Conservation (phyloP, 129 eudicot genomes). For the Chrysanthemum makinoi region DNA sequence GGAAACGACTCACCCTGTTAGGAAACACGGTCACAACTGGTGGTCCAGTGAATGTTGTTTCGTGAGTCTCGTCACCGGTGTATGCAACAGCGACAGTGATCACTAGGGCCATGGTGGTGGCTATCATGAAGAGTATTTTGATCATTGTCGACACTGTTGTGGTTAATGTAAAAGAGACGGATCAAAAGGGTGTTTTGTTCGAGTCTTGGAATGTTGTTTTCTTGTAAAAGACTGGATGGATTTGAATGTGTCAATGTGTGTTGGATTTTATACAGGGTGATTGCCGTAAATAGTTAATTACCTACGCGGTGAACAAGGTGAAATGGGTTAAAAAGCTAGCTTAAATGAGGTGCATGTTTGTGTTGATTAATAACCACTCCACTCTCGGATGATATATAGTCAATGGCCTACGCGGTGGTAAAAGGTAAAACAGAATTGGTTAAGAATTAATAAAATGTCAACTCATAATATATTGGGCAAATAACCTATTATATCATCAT, state of each 20-base stretch:
- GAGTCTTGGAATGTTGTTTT: not conserved
- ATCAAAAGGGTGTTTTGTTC: not conserved
- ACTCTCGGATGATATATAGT: too few relatives aligned
- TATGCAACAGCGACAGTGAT: conserved; percentile 32
- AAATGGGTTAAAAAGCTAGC: not conserved
- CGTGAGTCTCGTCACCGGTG: not conserved
- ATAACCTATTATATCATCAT: too few relatives aligned
- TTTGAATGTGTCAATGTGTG: not conserved
- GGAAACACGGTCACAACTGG: conserved; percentile 3
- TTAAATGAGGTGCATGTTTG: too few relatives aligned
- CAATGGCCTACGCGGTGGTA: too few relatives aligned
- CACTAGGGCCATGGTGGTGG: conserved; percentile 41
- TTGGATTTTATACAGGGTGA: conserved; percentile 3
- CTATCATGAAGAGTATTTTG: conserved; percentile 31
- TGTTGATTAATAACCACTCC: too few relatives aligned
- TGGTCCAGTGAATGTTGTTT: not conserved
- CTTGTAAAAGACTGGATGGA: not conserved
- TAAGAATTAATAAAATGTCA: too few relatives aligned
- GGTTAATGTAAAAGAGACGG: not conserved
- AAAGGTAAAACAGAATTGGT: too few relatives aligned
- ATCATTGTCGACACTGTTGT: conserved; percentile 22
- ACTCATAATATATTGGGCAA: too few relatives aligned
- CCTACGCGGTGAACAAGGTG: conserved; percentile 22
- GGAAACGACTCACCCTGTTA: conserved; percentile 49
- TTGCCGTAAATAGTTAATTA: not conserved